phyloP scores from a whole-genome alignment of 2,329 filamentous ascomycete genomes.

The Zymoseptoria passerinii region DNA sequence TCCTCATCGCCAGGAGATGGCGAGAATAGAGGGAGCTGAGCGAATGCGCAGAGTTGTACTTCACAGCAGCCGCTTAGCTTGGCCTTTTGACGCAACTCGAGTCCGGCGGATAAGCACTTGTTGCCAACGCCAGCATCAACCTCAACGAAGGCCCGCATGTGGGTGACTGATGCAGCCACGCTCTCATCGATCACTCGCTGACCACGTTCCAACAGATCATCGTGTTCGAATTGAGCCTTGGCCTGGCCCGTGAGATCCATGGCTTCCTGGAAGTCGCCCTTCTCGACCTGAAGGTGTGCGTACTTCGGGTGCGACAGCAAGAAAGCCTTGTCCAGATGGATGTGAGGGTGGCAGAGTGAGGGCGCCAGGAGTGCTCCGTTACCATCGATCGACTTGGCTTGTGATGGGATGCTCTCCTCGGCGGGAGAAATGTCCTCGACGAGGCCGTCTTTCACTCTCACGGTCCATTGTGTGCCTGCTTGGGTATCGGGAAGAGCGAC shows the following conservation, averaged over 20 bases:
- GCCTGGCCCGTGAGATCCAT: conserved; percentile 51
- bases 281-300: conserved; percentile 49
- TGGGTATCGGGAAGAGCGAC: conserved; percentile 9
- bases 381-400: conserved; percentile 31
- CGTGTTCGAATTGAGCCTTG: conserved; percentile 53
- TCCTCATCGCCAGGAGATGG: conserved; percentile 32
- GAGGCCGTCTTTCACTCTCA: conserved; percentile 6
- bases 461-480: conserved; percentile 8
- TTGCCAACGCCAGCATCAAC: conserved; percentile 54
- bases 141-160: conserved; percentile 64
- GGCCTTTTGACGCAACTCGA: conserved; percentile 43
- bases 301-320: conserved; percentile 52
- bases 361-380: conserved; percentile 41
- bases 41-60: conserved; percentile 62
- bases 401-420: not conserved
- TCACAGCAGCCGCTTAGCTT: conserved; percentile 47
- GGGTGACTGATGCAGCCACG: conserved; percentile 55
- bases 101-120: conserved; percentile 50
- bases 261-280: conserved; percentile 59
- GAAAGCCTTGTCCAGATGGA: conserved; percentile 63
- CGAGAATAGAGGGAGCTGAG: conserved; percentile 60
- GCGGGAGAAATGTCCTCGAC: conserved; percentile 1
- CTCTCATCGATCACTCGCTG: conserved; percentile 58
- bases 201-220: conserved; percentile 58
- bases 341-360: conserved; percentile 61